Conservation (phyloP, 2,329 filamentous ascomycete genomes). For the Parastagonospora avenae region DNA sequence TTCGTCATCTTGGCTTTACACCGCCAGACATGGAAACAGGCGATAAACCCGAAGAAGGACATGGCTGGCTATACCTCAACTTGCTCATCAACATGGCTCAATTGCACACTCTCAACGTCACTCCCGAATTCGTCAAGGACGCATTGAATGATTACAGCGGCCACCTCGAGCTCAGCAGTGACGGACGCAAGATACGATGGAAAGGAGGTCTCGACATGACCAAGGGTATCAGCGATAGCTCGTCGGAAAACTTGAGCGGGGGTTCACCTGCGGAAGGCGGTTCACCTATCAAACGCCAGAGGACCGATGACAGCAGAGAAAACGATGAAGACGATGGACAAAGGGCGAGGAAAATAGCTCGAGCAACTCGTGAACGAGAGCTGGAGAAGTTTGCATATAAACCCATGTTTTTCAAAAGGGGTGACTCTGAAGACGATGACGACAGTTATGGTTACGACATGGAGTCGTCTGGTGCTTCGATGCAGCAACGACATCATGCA, state of each 20-base stretch:
- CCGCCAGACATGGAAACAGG: conserved; percentile 61
- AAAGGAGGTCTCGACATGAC: conserved; percentile 71
- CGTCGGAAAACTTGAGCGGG: conserved; percentile 48
- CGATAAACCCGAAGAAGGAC: conserved; percentile 64
- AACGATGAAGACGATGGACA: conserved; percentile 29
- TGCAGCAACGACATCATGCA: conserved; percentile 28
- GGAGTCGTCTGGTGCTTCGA: conserved; percentile 36
- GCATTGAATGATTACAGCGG: conserved; percentile 73
- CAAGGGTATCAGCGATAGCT: conserved; percentile 67
- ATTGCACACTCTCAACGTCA: conserved; percentile 83
- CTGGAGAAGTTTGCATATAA: conserved; percentile 51
- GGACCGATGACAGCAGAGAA: conserved; percentile 24
- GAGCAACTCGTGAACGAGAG: conserved; percentile 27
- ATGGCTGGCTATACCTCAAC: conserved; percentile 85
- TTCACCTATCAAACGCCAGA: conserved; percentile 35
- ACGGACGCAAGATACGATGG: conserved; percentile 82
- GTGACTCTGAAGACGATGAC: conserved; percentile 48
- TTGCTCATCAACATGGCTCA: conserved; percentile 81
- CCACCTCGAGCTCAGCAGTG: conserved; percentile 76
- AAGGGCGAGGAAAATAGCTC: conserved; percentile 20
- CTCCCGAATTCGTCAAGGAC: conserved; percentile 74
- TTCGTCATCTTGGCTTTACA: conserved; percentile 72
- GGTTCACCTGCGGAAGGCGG: conserved; percentile 54
- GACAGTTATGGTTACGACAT: conserved; percentile 42
- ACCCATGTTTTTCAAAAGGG: conserved; percentile 55